Evolutionary conservation across 495 filamentous ascomycete genomes (phyloP).

Genomic region (Coniosporium apollinis): DNA sequence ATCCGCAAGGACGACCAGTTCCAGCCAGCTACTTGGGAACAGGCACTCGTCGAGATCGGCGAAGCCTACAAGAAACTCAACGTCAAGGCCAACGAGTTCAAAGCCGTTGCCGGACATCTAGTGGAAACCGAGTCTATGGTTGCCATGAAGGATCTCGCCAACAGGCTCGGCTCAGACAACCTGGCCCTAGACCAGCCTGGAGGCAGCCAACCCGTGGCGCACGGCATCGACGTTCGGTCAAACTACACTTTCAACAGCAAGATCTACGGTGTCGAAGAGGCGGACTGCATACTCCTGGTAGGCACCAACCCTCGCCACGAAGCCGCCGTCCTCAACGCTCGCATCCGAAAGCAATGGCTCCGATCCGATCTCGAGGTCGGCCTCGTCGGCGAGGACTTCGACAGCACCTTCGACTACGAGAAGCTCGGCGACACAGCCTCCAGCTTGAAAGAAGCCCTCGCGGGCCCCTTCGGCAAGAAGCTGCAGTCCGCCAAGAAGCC

Average conservation of each 20-base stretch:
- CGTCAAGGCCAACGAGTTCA: conserved; percentile 82
- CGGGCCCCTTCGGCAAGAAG: conserved; percentile 83
- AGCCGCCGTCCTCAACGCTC: conserved; percentile 84
- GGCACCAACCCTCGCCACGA: conserved; percentile 92
- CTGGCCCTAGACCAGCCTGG: conserved; percentile 79
- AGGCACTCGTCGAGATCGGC: conserved; percentile 72
- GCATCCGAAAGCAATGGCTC: conserved; percentile 94
- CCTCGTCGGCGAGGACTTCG: conserved; percentile 77
- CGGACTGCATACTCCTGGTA: conserved; percentile 78
- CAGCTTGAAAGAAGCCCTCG: conserved; percentile 64
- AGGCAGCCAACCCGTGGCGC: conserved; percentile 68
- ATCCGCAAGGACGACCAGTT: conserved; percentile 80
- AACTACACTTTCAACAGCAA: conserved; percentile 95
- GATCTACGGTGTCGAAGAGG: conserved; percentile 83
- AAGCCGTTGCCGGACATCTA: conserved; percentile 80
- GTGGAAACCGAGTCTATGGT: conserved; percentile 84
- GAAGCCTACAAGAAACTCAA: conserved; percentile 56
- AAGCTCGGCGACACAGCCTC: conserved; percentile 65
- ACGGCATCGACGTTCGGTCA: conserved; percentile 83
- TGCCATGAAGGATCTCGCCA: conserved; percentile 90
- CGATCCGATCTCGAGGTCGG: conserved; percentile 88
- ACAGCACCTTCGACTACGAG: conserved; percentile 85
- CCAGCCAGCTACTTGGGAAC: conserved; percentile 81
- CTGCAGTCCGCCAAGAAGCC: conserved; percentile 74
- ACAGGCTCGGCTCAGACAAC: conserved; percentile 92